Percentiles rank a stretch among this genome's conserved stretches.
These are phyloP conservation scores for Penicillium sp. DNA, from an alignment of 2,329 filamentous ascomycete species.

Conservation along the genomic window DNA sequence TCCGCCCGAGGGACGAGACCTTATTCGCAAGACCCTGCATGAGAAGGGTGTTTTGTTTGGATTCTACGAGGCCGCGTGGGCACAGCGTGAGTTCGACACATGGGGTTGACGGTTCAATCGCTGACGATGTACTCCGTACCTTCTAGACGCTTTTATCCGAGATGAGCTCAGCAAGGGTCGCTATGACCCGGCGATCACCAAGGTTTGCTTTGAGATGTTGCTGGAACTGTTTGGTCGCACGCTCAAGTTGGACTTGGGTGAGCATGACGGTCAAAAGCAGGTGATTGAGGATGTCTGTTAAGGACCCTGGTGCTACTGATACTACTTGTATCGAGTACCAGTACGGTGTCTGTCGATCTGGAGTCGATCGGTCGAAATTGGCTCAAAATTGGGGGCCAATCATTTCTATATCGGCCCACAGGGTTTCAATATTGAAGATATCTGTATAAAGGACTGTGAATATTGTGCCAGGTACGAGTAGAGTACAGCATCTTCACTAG, in stretches of 20 bases:
- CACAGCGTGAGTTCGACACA: conserved; percentile 64
- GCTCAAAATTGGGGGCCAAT: not conserved
- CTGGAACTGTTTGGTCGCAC: conserved; percentile 80
- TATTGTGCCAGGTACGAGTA: too few species aligned
- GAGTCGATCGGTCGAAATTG: not conserved
- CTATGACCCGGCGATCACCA: conserved; percentile 83
- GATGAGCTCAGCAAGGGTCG: conserved; percentile 92
- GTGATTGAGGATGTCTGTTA: conserved; percentile 74
- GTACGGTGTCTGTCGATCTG: not conserved
- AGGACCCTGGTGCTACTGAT: not conserved
- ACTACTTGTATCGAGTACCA: too few species aligned
- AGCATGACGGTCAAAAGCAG: conserved; percentile 60
- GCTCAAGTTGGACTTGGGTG: conserved; percentile 76
- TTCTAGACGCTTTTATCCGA: conserved; percentile 78
- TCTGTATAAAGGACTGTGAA: too few species aligned
- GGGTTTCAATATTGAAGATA: too few species aligned
- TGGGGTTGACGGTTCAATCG: not conserved
- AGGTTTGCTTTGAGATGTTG: conserved; percentile 88
- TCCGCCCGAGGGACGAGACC: conserved; percentile 75
- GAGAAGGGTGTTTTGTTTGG: conserved; percentile 73
- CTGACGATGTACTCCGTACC: conserved; percentile 4
- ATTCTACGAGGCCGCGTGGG: conserved; percentile 90
- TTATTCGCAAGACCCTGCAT: conserved; percentile 79
- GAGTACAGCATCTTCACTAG: too few species aligned
- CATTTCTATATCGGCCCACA: not conserved